phyloP scores from a whole-genome alignment of 352 stramenopile species.

The Saprolegnia parasitica region DNA sequence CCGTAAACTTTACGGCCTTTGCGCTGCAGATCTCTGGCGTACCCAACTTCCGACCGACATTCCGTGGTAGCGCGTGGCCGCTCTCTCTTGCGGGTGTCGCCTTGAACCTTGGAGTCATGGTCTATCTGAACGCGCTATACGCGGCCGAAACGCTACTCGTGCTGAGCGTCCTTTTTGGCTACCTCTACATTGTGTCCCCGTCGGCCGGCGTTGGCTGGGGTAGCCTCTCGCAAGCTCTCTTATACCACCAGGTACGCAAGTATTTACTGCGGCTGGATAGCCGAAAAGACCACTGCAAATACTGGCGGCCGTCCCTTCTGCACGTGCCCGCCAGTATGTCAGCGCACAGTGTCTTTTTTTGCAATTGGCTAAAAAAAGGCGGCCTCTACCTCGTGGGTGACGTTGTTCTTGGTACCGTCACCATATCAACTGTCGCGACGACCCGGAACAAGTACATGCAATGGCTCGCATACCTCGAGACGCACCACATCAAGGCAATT shows the following conservation, averaged over 20 bases:
- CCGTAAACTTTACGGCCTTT: slow-evolving; percentile 72
- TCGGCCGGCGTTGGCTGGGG: slow-evolving; percentile 44
- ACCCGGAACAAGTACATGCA: slow-evolving; percentile 40
- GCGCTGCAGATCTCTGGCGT: slow-evolving; percentile 68
- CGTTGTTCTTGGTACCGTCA: slow-evolving; percentile 46
- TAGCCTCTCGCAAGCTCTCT: slow-evolving; percentile 76
- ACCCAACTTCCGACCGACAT: slow-evolving; percentile 74
- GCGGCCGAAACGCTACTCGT: slow-evolving; percentile 50
- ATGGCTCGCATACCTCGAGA: slow-evolving; percentile 34
- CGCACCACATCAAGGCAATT: slow-evolving; percentile 35
- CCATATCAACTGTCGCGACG: slow-evolving; percentile 30
- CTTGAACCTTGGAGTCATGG: slow-evolving; percentile 67
- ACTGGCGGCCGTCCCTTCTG: slow-evolving; percentile 69
- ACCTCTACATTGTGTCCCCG: slow-evolving; percentile 54
- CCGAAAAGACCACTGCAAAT: slow-evolving; percentile 67
- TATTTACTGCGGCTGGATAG: slow-evolving; percentile 66
- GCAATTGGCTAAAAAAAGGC: slow-evolving; percentile 76
- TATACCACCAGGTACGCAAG: slow-evolving; percentile 83
- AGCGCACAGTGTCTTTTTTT: slow-evolving; percentile 45
- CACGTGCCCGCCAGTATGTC: slow-evolving; percentile 47
- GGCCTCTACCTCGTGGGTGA: slow-evolving; percentile 68
- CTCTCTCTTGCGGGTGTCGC: slow-evolving; percentile 51
- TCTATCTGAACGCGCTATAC: slow-evolving; percentile 66
- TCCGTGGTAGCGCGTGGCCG: slow-evolving; percentile 64
- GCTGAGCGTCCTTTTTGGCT: slow-evolving; percentile 56